Evolutionary conservation across 306 rosid species (phyloP).

Genomic region (Sesbania bispinosa): DNA sequence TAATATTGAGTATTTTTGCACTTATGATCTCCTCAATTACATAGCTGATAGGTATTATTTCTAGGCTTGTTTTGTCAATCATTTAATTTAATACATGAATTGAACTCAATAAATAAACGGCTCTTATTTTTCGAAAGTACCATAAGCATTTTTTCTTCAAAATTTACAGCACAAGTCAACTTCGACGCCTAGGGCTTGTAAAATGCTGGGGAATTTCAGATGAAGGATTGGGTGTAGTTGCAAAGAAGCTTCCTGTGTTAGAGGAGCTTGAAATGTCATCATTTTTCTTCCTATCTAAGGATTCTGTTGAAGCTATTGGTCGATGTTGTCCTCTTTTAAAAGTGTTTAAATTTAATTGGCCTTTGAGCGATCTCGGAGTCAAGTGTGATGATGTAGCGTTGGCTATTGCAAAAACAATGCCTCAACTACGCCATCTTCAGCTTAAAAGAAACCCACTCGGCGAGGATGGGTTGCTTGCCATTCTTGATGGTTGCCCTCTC

Average conservation of each 20-base stretch:
- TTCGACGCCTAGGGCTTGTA: slow-evolving; percentile 26
- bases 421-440: background rate
- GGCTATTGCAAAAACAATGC: background rate
- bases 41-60: too few relatives aligned
- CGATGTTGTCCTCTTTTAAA: slow-evolving; percentile 33
- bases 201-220: slow-evolving; percentile 14
- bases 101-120: too few relatives aligned
- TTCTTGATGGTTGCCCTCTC: background rate
- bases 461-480: background rate
- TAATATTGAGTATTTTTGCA: too few relatives aligned
- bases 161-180: slow-evolving; percentile 22
- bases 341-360: slow-evolving; percentile 19
- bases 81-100: too few relatives aligned
- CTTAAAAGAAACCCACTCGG: background rate
- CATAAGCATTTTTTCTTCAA: too few relatives aligned
- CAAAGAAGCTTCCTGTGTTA: slow-evolving; percentile 32
- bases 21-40: too few relatives aligned
- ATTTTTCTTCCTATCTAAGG: background rate
- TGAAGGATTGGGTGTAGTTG: slow-evolving; percentile 19
- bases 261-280: slow-evolving; percentile 41
- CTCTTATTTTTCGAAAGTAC: too few relatives aligned
- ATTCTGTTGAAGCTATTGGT: slow-evolving; percentile 29
- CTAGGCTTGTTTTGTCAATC: too few relatives aligned
- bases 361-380: background rate
- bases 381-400: slow-evolving; percentile 19